Percentiles rank a stretch among this genome's conserved stretches.
These are phyloP conservation scores for Pseudopyrenochaeta lycopersici DNA, from an alignment of 2,329 filamentous ascomycete species.

Conservation along the genomic window DNA sequence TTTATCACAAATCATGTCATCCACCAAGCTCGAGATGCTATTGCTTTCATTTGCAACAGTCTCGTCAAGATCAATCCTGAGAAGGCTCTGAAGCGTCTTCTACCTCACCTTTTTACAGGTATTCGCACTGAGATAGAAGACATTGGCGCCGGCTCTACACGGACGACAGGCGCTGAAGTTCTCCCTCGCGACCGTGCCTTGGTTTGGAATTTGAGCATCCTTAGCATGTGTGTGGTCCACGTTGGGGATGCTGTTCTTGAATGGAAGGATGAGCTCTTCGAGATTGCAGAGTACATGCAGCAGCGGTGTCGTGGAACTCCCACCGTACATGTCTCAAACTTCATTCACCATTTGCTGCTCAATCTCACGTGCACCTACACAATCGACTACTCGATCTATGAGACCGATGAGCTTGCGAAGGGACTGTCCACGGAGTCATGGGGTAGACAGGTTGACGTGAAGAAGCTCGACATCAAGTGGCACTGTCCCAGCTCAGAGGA, in stretches of 20 bases:
- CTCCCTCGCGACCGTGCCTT: slow-evolving; percentile 89
- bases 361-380: slow-evolving; percentile 96
- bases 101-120: slow-evolving; percentile 88
- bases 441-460: slow-evolving; percentile 79
- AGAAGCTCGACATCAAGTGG: slow-evolving; percentile 86
- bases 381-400: slow-evolving; percentile 86
- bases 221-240: slow-evolving; percentile 98
- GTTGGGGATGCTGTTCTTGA: slow-evolving; percentile 89
- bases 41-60: slow-evolving; percentile 98
- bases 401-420: slow-evolving; percentile 74
- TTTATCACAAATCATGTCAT: slow-evolving; percentile 96
- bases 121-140: slow-evolving; percentile 97
- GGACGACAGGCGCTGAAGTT: slow-evolving; percentile 92
- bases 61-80: slow-evolving; percentile 95
- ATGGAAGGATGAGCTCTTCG: slow-evolving; percentile 87
- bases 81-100: slow-evolving; percentile 88
- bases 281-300: slow-evolving; percentile 96
- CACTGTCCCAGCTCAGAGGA: slow-evolving; percentile 83
- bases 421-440: slow-evolving; percentile 83
- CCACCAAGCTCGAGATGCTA: slow-evolving; percentile 94
- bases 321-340: slow-evolving; percentile 96
- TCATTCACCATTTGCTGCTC: slow-evolving; percentile 92
- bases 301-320: slow-evolving; percentile 92
- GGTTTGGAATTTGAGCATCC: slow-evolving; percentile 96
- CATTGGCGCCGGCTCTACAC: slow-evolving; percentile 93